Base-by-base conservation (phyloP, 495 filamentous ascomycete species). In the Hypoxylon trugodes region DNA sequence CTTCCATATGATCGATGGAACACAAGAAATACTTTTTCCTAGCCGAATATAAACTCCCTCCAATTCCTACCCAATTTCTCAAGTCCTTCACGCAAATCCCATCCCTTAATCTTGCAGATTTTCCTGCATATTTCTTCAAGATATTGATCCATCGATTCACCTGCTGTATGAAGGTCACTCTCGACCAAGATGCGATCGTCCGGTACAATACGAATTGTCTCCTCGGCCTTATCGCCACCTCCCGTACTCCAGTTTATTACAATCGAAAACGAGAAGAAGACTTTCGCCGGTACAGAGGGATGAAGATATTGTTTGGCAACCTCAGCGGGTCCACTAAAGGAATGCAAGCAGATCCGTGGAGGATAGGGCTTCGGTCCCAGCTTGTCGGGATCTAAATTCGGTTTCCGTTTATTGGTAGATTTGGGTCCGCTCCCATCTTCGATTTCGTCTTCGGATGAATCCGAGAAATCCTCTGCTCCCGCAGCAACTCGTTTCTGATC, bases 311-410 rank as follows among this genome's bases (percentile, higher is more conserved):
- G 92, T 41, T 82, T 89, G 24, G 96, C 68, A 21, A 85, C 82
- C 33, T 95, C 87, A 16, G 84, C 74, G n/a, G 90, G 83, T 0
- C 93, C 96, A 26, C 90, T 93, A 71, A 91, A 98, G 0, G 93
- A 97, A 74, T 98, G 95, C 66, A 98, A 82, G 69, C 95, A 98
- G 66, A 98, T 88, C 26, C 93, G 84, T 1, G 94, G 93, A 6
- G 95, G 95, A 69, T 90, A 98, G 0, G 89, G 89, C 35, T 81
- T 77, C 8, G 58, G 65, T 24, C 57, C 55, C 38, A 21, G 24
- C 25, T 63, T 66, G 1, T 3, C 12, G 5, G 12, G 21, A 15
- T 19, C 22, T 18, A 7, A 13, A 9, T 21, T 40, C 18, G 13
- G 28, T 32, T 33, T 35, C n/a, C 70, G 45, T 49, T 26, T 42